These are phyloP conservation scores for Pseudophaeomoniella oleicola DNA, from an alignment of 2,329 filamentous ascomycete genomes.

Conservation along the genomic window DNA sequence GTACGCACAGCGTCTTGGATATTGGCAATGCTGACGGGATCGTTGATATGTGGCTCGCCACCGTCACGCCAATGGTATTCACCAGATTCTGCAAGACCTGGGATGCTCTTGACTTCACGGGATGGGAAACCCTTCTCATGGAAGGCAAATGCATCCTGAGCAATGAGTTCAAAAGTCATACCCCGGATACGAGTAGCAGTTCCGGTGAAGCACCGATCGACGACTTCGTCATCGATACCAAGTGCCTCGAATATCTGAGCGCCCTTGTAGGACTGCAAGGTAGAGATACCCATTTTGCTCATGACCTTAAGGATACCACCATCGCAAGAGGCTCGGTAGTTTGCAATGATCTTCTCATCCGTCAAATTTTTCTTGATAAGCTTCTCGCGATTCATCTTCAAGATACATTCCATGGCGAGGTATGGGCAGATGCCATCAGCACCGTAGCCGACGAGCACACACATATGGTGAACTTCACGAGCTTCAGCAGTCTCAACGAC, in stretches of 20 bases:
- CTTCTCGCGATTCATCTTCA: conserved; percentile 90
- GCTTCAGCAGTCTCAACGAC: conserved; percentile 89
- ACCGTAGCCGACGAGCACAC: conserved; percentile 90
- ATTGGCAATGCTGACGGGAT: conserved; percentile 87
- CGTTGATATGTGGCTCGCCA: conserved; percentile 88
- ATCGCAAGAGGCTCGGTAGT: conserved; percentile 94
- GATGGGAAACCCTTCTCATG: conserved; percentile 88
- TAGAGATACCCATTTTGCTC: conserved; percentile 99
- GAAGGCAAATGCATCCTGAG: conserved; percentile 85
- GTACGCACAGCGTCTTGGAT: conserved; percentile 91
- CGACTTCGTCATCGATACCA: conserved; percentile 79
- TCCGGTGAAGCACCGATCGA: conserved; percentile 88
- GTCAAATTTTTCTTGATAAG: conserved; percentile 80
- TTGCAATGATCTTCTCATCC: conserved; percentile 71
- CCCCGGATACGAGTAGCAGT: conserved; percentile 91
- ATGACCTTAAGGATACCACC: conserved; percentile 97
- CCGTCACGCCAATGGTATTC: conserved; percentile 98
- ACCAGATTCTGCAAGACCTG: conserved; percentile 77
- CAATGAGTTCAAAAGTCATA: conserved; percentile 84
- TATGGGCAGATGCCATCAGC: conserved; percentile 91
- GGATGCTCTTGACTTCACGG: conserved; percentile 58
- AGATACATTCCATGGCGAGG: conserved; percentile 86
- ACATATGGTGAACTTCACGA: conserved; percentile 97
- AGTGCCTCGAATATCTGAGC: conserved; percentile 96
- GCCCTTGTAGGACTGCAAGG: conserved; percentile 89